Percentiles rank a stretch among this genome's conserved stretches.
These are phyloP conservation scores for Diplodia scrobiculata DNA, from an alignment of 2,329 filamentous ascomycete species.

Conservation along the genomic window DNA sequence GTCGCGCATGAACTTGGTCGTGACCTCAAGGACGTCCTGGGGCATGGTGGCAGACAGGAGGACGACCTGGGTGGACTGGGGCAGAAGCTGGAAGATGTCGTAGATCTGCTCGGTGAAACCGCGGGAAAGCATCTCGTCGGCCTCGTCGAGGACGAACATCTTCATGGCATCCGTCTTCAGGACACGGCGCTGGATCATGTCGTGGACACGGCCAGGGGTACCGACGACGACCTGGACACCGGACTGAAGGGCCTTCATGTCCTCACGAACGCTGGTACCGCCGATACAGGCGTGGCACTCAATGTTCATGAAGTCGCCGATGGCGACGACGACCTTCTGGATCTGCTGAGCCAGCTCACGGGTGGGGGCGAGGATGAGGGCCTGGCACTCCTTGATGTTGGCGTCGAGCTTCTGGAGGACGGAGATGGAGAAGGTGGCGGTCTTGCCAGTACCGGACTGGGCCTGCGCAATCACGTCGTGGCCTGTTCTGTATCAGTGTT, in stretches of 20 bases:
- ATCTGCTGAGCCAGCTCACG: constrained; percentile 99
- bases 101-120: constrained; percentile 99
- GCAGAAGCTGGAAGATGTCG: constrained; percentile 99
- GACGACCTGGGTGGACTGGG: constrained; percentile 97
- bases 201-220: constrained; percentile 96
- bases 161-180: constrained; percentile 98
- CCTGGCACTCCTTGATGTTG: constrained; percentile 94
- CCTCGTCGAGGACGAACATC: constrained; percentile 99
- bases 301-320: constrained; percentile 99
- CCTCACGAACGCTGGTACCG: constrained; percentile 95
- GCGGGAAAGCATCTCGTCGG: constrained; percentile 98
- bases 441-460: constrained; percentile 99
- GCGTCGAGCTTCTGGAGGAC: constrained; percentile 98
- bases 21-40: constrained; percentile 98
- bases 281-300: constrained; percentile 99
- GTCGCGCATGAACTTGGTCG: constrained; percentile 99
- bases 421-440: constrained; percentile 98
- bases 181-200: constrained; percentile 99
- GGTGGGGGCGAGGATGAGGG: constrained; percentile 94
- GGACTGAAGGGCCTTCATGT: constrained; percentile 96
- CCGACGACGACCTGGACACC: constrained; percentile 97
- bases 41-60: constrained; percentile 98
- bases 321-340: constrained; percentile 97
- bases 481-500: constrained; percentile 51
- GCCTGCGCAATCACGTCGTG: constrained; percentile 99